These are phyloP conservation scores for Wickerhamomyces xylosicus DNA, from an alignment of 805 yeast genomes.

Conservation along the genomic window DNA sequence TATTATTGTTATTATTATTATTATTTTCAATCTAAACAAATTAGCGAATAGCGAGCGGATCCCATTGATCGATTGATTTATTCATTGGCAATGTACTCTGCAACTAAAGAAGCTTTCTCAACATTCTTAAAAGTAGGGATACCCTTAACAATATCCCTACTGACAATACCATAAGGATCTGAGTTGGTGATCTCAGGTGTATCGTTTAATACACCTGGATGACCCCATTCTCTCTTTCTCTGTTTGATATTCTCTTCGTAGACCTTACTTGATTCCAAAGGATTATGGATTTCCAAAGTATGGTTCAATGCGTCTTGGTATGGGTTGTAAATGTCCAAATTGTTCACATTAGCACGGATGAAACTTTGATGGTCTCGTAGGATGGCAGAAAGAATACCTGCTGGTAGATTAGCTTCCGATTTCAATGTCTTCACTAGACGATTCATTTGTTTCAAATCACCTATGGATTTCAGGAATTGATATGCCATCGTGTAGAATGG, in stretches of 20 bases:
- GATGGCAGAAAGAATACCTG: slow-evolving; percentile 32
- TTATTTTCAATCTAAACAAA: too few relatives aligned
- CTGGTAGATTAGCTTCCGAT: slow-evolving; percentile 36
- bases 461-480: slow-evolving; percentile 37
- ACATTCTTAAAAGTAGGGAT: slow-evolving; percentile 54
- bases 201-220: slow-evolving; percentile 24
- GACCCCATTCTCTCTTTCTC: slow-evolving; percentile 23
- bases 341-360: slow-evolving; percentile 19
- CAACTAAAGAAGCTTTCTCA: slow-evolving; percentile 46
- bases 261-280: slow-evolving; percentile 15
- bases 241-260: slow-evolving; percentile 8
- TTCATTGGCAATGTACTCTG: slow-evolving; percentile 25
- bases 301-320: slow-evolving; percentile 13
- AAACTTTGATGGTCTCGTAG: slow-evolving; percentile 28
- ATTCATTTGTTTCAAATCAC: slow-evolving; percentile 34
- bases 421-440: slow-evolving; percentile 36
- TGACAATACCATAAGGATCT: slow-evolving; percentile 16
- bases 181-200: slow-evolving; percentile 34
- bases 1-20: too few relatives aligned
- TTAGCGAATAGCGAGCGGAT: too few relatives aligned
- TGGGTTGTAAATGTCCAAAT: slow-evolving; percentile 18
- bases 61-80: too few relatives aligned
- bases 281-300: slow-evolving; percentile 21
- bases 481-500: slow-evolving; percentile 50
- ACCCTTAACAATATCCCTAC: slow-evolving; percentile 16